These are phyloP conservation scores for Myochromella boudieri DNA, from an alignment of 768 basidiomycete species.

Conservation along the genomic window DNA sequence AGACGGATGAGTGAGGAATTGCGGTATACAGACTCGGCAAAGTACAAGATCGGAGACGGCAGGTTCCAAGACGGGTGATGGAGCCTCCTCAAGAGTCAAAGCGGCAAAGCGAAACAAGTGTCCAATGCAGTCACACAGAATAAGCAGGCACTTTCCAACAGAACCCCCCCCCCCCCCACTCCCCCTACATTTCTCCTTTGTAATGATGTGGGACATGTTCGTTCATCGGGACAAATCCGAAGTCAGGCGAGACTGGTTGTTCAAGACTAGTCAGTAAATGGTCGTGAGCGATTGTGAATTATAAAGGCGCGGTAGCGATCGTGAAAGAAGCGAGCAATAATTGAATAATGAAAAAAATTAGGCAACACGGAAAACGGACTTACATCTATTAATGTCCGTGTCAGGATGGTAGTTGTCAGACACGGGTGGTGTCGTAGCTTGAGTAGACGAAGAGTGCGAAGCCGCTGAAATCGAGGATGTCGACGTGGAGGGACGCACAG, in stretches of 20 bases:
- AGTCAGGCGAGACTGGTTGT: slow-evolving; percentile 76
- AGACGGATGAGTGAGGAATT: slow-evolving; percentile 7
- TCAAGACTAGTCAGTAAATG: slow-evolving; percentile 49
- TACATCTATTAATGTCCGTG: slow-evolving; percentile 82
- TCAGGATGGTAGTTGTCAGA: slow-evolving; percentile 66
- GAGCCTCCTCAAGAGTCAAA: slow-evolving; percentile 13
- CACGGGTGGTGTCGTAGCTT: slow-evolving; percentile 80
- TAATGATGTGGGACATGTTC: slow-evolving; percentile 69
- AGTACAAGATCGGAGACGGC: slow-evolving; percentile 15
- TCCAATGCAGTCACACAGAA: slow-evolving; percentile 17
- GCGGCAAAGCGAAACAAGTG: slow-evolving; percentile 16
- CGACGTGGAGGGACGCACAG: slow-evolving; percentile 71
- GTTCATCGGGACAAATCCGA: slow-evolving; percentile 81
- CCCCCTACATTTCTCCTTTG: slow-evolving; percentile 62
- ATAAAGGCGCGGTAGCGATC: slow-evolving; percentile 12
- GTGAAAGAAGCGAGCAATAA: slow-evolving; percentile 8
- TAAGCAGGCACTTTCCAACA: too few relatives aligned
- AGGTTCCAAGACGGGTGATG: slow-evolving; percentile 30
- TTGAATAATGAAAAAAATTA: background rate
- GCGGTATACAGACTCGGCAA: slow-evolving; percentile 19
- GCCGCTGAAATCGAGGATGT: slow-evolving; percentile 77
- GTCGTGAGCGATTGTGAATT: slow-evolving; percentile 30
- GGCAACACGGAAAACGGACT: slow-evolving; percentile 35
- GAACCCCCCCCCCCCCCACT: too few relatives aligned
- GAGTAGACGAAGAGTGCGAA: slow-evolving; percentile 74